Conservation (phyloP, 371 early-diverging fungal species). For the Mucor velutinosus region DNA sequence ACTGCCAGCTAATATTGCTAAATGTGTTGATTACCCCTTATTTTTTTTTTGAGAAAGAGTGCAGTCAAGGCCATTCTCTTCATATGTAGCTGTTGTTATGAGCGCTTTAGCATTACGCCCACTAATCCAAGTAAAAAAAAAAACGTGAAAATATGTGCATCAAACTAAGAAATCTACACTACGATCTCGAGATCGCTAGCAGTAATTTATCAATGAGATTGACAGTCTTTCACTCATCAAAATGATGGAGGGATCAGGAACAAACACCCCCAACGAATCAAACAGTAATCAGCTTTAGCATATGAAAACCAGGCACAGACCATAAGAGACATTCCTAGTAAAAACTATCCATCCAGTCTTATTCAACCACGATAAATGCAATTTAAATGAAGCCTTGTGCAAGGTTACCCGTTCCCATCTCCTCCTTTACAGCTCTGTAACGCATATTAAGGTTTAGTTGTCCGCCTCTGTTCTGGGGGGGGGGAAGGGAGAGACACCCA, state of each 20-base stretch:
- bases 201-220: neutral
- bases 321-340: neutral
- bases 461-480: neutral
- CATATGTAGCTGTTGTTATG: neutral
- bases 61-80: too few relatives aligned
- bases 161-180: neutral
- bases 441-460: neutral
- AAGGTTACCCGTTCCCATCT: conserved; percentile 15
- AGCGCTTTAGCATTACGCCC: neutral
- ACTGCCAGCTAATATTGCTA: too few relatives aligned
- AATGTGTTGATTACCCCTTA: too few relatives aligned
- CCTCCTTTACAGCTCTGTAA: neutral
- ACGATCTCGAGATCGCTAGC: neutral
- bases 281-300: neutral
- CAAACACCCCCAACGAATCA: neutral
- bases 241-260: neutral
- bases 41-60: too few relatives aligned
- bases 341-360: conserved; percentile 15
- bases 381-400: conserved; percentile 10
- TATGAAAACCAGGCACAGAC: conserved; percentile 6
- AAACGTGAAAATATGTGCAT: neutral
- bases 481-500: neutral
- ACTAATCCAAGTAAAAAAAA: too few relatives aligned
- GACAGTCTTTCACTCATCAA: neutral
- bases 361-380: conserved; percentile 17